Conservation (phyloP, 1,139 yeast genomes). For the Blastobotrys arbuscula region DNA sequence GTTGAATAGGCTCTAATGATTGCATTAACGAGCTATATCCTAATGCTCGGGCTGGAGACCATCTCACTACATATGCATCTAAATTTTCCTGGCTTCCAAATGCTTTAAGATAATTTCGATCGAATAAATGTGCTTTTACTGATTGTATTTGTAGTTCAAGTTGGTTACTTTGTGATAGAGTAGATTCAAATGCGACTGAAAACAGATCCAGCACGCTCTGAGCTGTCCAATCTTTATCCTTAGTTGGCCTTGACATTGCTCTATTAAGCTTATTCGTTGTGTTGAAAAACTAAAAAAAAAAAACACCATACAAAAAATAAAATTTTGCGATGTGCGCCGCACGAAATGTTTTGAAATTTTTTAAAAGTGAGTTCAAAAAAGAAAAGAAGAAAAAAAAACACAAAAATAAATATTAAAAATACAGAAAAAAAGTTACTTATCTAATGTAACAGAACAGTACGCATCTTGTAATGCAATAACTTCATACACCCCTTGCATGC, state of each 20-base stretch:
- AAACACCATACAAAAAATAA: no score
- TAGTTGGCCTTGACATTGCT: not conserved
- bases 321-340: not conserved
- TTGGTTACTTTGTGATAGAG: conserved; percentile 20
- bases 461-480: conserved; percentile 83
- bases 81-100: conserved; percentile 60
- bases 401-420: not conserved
- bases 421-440: conserved; percentile 1
- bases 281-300: no score
- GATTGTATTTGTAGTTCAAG: conserved; percentile 43
- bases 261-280: no score
- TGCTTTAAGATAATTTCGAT: conserved; percentile 65
- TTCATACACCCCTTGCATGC: conserved; percentile 89
- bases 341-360: not conserved
- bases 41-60: conserved; percentile 81
- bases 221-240: conserved; percentile 6
- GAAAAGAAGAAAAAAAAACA: not conserved
- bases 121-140: conserved; percentile 64
- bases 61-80: conserved; percentile 71
- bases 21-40: conserved; percentile 65
- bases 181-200: conserved; percentile 22
- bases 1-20: conserved; percentile 15
- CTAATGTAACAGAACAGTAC: conserved; percentile 49
- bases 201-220: conserved; percentile 28
- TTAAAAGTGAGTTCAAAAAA: not conserved